Evolutionary conservation across 257 asterid genomes (phyloP).

Genomic region (Solanum chmielewskii): DNA sequence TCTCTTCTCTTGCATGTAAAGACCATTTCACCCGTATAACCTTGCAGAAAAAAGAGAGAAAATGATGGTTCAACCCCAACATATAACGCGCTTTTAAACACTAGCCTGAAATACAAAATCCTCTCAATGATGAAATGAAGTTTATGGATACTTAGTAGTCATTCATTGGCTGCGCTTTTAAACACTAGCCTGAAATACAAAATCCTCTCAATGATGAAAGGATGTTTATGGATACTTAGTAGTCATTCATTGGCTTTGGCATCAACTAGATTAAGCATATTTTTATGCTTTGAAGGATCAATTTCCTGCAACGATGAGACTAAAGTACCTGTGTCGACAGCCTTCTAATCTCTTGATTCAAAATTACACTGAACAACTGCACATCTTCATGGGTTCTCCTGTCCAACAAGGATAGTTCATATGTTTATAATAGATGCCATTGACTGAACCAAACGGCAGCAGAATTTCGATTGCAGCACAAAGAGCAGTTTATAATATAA

Average conservation of each 20-base stretch:
- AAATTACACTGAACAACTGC: constrained; percentile 54
- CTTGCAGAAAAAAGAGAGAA: constrained; percentile 10
- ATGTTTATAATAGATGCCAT: not conserved
- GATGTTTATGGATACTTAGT: not conserved
- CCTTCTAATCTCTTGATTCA: constrained; percentile 88
- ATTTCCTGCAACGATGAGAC: not conserved
- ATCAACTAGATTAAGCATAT: not conserved
- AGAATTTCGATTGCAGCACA: not conserved
- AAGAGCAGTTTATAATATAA: not conserved
- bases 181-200: not conserved
- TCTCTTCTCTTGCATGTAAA: constrained; percentile 97
- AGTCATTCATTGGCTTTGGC: not conserved
- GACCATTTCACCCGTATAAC: constrained; percentile 97
- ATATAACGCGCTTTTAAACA: not conserved
- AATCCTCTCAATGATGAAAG: not conserved
- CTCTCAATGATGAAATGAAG: not conserved
- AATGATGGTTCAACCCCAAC: not conserved
- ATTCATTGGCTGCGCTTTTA: not conserved
- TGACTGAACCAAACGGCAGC: not conserved
- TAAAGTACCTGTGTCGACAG: constrained; percentile 72
- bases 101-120: not conserved
- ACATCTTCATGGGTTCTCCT: constrained; percentile 87
- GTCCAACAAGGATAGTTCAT: not conserved
- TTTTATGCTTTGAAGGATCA: not conserved
- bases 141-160: not conserved